Conservation (phyloP, 2,329 filamentous ascomycete species). For the Aspergillus carbonarius region DNA sequence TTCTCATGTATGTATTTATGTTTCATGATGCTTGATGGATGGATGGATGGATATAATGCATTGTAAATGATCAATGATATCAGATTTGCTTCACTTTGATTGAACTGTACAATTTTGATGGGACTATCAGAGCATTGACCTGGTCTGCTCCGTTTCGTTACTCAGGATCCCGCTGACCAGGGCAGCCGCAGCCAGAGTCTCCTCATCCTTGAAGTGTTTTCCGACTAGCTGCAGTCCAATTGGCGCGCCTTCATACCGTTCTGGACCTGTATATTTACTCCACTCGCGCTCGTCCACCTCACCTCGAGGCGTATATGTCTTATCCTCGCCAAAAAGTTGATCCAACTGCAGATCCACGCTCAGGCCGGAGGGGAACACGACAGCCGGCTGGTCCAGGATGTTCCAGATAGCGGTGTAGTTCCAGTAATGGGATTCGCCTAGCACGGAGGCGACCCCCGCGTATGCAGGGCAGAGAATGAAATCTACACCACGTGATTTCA, state of each 20-base stretch:
- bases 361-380: slow-evolving; percentile 30
- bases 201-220: slow-evolving; percentile 55
- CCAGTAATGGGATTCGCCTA: slow-evolving; percentile 38
- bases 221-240: slow-evolving; percentile 55
- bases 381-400: slow-evolving; percentile 31
- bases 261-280: slow-evolving; percentile 31
- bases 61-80: slow-evolving; percentile 10
- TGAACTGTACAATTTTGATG: too few species aligned
- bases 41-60: slow-evolving; percentile 15
- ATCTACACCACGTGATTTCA: slow-evolving; percentile 30
- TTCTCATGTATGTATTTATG: slow-evolving; percentile 11
- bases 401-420: slow-evolving; percentile 39
- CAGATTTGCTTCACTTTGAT: background rate
- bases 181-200: slow-evolving; percentile 36
- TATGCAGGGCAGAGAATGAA: slow-evolving; percentile 34
- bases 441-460: slow-evolving; percentile 28
- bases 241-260: slow-evolving; percentile 44
- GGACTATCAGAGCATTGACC: background rate
- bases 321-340: slow-evolving; percentile 13
- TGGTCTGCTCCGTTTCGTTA: background rate
- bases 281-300: slow-evolving; percentile 34
- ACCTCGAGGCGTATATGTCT: slow-evolving; percentile 22
- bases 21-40: slow-evolving; percentile 4
- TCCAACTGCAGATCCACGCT: slow-evolving; percentile 28
- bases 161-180: slow-evolving; percentile 24